phyloP scores from a whole-genome alignment of 495 filamentous ascomycete genomes.

The Neurospora intermedia region DNA sequence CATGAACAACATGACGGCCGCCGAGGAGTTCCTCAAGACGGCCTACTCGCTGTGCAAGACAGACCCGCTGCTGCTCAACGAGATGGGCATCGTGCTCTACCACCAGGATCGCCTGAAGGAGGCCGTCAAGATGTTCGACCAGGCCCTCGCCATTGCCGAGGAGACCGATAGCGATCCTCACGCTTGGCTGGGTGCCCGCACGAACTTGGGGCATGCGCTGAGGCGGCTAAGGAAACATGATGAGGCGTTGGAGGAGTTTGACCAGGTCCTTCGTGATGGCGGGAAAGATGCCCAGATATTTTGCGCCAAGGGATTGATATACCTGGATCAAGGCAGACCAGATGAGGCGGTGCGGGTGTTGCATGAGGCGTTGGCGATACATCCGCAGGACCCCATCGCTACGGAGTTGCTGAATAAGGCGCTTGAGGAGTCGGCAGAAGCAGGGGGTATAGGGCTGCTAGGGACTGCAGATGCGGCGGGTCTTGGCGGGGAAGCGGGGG shows the following conservation, averaged over 20 bases:
- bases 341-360: conserved; percentile 57
- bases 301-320: conserved; percentile 62
- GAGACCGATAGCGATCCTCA: conserved; percentile 70
- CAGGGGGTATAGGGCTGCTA: conserved; percentile 17
- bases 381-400: conserved; percentile 60
- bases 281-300: conserved; percentile 63
- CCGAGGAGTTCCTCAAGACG: conserved; percentile 89
- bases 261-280: conserved; percentile 68
- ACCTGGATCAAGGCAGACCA: conserved; percentile 54
- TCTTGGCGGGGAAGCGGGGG: not conserved
- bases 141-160: conserved; percentile 63
- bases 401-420: conserved; percentile 66
- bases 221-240: conserved; percentile 59
- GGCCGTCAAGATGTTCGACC: conserved; percentile 60
- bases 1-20: conserved; percentile 86
- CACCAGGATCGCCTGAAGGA: conserved; percentile 72
- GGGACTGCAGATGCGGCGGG: conserved; percentile 1
- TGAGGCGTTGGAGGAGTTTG: conserved; percentile 66
- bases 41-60: conserved; percentile 66
- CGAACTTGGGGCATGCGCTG: conserved; percentile 81
- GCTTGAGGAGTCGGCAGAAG: conserved; percentile 50
- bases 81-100: conserved; percentile 88
- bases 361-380: conserved; percentile 64
- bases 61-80: conserved; percentile 88
- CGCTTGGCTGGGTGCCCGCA: conserved; percentile 79